These are phyloP conservation scores for Tillandsia fasciculata DNA, from an alignment of 176 grass and related monocot species.

Conservation along the genomic window DNA sequence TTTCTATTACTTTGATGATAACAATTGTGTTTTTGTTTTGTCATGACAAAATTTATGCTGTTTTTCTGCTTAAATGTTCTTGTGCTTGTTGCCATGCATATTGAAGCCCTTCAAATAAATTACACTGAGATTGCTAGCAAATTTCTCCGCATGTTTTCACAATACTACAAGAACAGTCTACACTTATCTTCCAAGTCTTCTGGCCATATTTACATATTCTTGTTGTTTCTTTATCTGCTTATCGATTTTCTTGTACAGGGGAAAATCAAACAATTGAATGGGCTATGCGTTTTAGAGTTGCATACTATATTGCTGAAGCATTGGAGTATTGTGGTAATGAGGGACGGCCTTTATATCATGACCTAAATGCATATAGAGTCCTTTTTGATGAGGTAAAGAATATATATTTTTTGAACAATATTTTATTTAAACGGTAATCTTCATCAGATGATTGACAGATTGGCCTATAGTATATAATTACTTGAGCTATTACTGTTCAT, in stretches of 20 bases:
- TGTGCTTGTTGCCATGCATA: too few relatives aligned
- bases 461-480: neutral
- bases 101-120: too few relatives aligned
- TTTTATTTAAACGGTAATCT: neutral
- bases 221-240: constrained; percentile 14
- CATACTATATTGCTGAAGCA: constrained; percentile 79
- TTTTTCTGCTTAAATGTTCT: too few relatives aligned
- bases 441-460: neutral
- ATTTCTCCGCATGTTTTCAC: neutral
- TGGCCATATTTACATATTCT: neutral
- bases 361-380: constrained; percentile 87
- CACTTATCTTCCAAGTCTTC: neutral
- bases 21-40: too few relatives aligned
- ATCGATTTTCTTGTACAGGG: constrained; percentile 41
- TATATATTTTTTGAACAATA: neutral
- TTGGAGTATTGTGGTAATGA: constrained; percentile 70
- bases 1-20: too few relatives aligned
- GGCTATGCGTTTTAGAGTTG: constrained; percentile 96
- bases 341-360: constrained; percentile 78
- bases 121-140: neutral
- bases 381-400: constrained; percentile 78
- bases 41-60: too few relatives aligned
- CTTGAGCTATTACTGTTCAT: too few relatives aligned
- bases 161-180: neutral
- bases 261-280: constrained; percentile 99